phyloP scores from a whole-genome alignment of 2,329 filamentous ascomycete species.

The Cladophialophora bantiana region DNA sequence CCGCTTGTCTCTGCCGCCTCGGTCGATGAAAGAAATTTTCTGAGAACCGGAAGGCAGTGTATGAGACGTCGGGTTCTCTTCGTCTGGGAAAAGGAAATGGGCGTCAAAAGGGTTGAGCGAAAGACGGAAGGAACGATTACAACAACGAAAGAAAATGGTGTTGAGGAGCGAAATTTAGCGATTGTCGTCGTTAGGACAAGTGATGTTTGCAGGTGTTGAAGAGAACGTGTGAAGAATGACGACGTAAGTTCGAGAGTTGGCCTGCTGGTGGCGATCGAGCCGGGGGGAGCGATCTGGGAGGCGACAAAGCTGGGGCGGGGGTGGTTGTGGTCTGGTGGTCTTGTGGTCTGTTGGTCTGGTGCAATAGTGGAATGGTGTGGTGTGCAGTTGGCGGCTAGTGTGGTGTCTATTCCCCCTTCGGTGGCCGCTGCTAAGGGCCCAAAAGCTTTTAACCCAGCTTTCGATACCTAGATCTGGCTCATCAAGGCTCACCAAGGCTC shows the following conservation, averaged over 20 bases:
- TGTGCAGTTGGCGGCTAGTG: conserved; percentile 7
- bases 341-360: neutral
- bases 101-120: conserved; percentile 28
- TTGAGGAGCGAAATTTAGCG: conserved; percentile 28
- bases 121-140: conserved; percentile 34
- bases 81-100: conserved; percentile 8
- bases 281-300: conserved; percentile 17
- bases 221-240: conserved; percentile 34
- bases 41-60: conserved; percentile 9
- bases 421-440: conserved; percentile 11
- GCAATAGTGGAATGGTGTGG: conserved; percentile 11
- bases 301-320: conserved; percentile 11
- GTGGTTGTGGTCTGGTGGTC: neutral
- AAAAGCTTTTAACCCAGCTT: conserved; percentile 7
- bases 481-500: conserved; percentile 2
- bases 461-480: neutral
- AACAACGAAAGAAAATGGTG: conserved; percentile 29
- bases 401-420: conserved; percentile 10
- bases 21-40: conserved; percentile 19
- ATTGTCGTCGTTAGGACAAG: conserved; percentile 29
- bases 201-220: conserved; percentile 21
- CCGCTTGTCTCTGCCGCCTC: conserved; percentile 28
- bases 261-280: conserved; percentile 33
- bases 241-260: conserved; percentile 30
- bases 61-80: neutral